Conservation (phyloP, 768 basidiomycete genomes). For the Neoboletus magnificus region DNA sequence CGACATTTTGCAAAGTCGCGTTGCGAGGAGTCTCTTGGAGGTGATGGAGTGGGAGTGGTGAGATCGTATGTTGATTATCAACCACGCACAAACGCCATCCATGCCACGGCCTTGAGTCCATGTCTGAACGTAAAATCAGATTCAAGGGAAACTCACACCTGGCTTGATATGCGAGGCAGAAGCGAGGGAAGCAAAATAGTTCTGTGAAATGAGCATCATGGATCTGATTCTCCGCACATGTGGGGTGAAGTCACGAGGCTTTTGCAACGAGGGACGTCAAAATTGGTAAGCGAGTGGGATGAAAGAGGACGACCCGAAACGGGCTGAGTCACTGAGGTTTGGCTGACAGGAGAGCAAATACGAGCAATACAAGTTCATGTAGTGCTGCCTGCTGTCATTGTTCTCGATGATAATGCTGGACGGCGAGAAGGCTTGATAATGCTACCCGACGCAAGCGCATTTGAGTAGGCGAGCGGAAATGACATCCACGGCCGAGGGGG, state of each 20-base stretch:
- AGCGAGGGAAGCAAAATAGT: conserved; percentile 16
- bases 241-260: conserved; percentile 26
- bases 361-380: conserved; percentile 1
- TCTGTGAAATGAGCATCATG: conserved; percentile 19
- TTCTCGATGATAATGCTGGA: not conserved
- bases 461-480: conserved; percentile 14
- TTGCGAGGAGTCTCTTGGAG: not conserved
- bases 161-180: conserved; percentile 25
- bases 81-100: conserved; percentile 21
- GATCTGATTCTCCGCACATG: conserved; percentile 29
- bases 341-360: conserved; percentile 8
- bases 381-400: conserved; percentile 8
- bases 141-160: conserved; percentile 15
- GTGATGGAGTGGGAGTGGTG: conserved; percentile 1
- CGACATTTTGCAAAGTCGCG: not conserved
- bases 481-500: conserved; percentile 5
- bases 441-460: conserved; percentile 8
- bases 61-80: conserved; percentile 15
- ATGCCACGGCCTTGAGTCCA: conserved; percentile 3
- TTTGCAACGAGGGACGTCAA: conserved; percentile 12
- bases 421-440: not conserved
- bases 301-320: conserved; percentile 1
- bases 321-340: conserved; percentile 1
- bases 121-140: conserved; percentile 19
- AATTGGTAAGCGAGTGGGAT: conserved; percentile 13